Evolutionary conservation across 805 yeast genomes (phyloP).

Genomic region (Pichia insulana): DNA sequence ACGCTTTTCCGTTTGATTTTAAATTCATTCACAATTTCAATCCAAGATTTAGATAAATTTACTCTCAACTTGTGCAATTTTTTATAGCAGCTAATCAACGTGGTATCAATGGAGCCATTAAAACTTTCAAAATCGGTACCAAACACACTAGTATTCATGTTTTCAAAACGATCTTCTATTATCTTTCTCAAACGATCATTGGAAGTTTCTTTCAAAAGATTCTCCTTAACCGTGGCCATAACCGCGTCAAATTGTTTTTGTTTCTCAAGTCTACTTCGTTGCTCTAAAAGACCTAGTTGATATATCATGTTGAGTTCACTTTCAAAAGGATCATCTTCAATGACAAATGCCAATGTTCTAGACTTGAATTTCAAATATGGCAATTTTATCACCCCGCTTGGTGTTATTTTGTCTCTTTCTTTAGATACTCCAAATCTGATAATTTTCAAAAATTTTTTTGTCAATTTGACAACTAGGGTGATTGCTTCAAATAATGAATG

Average conservation of each 20-base stretch:
- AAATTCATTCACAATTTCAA: slow-evolving; percentile 47
- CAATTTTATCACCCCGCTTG: slow-evolving; percentile 18
- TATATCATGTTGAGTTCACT: slow-evolving; percentile 47
- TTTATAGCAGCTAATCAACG: slow-evolving; percentile 2
- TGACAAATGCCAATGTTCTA: slow-evolving; percentile 34
- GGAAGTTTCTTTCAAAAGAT: background rate
- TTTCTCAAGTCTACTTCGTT: slow-evolving; percentile 39
- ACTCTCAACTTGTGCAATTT: slow-evolving; percentile 17
- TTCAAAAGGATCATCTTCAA: slow-evolving; percentile 63
- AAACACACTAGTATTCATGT: too few species aligned
- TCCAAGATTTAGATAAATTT: slow-evolving; percentile 52
- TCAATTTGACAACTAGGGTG: slow-evolving; percentile 56
- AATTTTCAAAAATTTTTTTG: slow-evolving; percentile 49
- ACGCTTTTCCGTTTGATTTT: slow-evolving; percentile 33
- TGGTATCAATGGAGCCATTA: too few species aligned
- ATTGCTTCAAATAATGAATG: slow-evolving; percentile 76
- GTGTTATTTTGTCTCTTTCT: background rate
- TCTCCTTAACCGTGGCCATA: slow-evolving; percentile 1
- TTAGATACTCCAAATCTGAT: slow-evolving; percentile 26
- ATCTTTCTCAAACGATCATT: background rate
- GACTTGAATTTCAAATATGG: slow-evolving; percentile 38
- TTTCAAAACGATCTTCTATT: slow-evolving; percentile 1
- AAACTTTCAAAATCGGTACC: too few species aligned
- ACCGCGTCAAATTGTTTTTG: slow-evolving; percentile 14
- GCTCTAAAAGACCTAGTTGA: slow-evolving; percentile 52